Evolutionary conservation across 23 red algal species (phyloP).

Genomic region (Gracilariopsis chorda): DNA sequence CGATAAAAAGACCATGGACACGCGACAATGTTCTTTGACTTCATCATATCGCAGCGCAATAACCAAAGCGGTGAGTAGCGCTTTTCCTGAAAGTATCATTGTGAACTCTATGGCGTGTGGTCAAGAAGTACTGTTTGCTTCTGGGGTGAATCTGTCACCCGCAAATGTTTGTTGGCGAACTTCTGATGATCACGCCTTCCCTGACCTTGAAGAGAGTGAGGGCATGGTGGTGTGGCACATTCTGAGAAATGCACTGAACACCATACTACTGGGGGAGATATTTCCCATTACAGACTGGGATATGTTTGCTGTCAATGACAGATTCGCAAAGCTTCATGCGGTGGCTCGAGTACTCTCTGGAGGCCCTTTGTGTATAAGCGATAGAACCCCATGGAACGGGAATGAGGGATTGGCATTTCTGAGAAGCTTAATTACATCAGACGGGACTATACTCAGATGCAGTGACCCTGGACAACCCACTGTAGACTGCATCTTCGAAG

Average conservation of each 20-base stretch:
- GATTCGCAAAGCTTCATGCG: conserved; percentile 44
- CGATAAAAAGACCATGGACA: not conserved
- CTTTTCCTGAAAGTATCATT: conserved; percentile 6
- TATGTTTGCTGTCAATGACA: conserved; percentile 54
- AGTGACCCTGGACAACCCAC: conserved; percentile 24
- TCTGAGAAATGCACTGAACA: conserved; percentile 53
- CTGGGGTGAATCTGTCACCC: not conserved
- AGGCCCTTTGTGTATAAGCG: conserved; percentile 57
- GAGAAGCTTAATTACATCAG: conserved; percentile 2
- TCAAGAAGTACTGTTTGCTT: conserved; percentile 44
- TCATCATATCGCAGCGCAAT: conserved; percentile 27
- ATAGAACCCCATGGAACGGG: not conserved
- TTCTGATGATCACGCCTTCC: conserved; percentile 86
- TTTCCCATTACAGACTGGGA: conserved; percentile 87
- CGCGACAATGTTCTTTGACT: not conserved
- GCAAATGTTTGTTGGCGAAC: conserved; percentile 66
- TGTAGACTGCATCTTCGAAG: conserved; percentile 34
- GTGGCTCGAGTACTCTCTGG: conserved; percentile 60
- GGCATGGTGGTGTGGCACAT: conserved; percentile 46
- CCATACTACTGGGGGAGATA: conserved; percentile 51
- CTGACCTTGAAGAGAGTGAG: conserved; percentile 23
- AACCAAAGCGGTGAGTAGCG: not conserved
- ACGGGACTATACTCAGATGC: conserved; percentile 48
- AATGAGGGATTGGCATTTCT: not conserved
- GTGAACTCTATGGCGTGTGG: conserved; percentile 73